These are phyloP conservation scores for Zancudomyces culisetae DNA, from an alignment of 371 early-diverging fungal species.

Conservation along the genomic window DNA sequence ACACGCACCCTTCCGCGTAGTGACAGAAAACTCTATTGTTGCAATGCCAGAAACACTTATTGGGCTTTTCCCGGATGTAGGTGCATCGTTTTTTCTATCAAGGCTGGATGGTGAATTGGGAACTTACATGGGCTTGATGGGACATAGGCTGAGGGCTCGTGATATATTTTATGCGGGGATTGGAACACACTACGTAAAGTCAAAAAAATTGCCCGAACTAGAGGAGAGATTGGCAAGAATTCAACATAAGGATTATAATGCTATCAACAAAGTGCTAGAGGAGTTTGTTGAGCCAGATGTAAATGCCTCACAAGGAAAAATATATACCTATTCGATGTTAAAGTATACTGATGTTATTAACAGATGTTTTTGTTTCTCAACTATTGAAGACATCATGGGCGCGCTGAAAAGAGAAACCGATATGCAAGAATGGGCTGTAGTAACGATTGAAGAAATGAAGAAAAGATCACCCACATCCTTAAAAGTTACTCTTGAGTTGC, in stretches of 20 bases:
- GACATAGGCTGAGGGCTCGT: constrained; percentile 50
- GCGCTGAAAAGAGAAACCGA: constrained; percentile 48
- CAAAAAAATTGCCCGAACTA: constrained; percentile 54
- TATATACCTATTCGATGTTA: constrained; percentile 29
- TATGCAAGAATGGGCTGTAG: constrained; percentile 38
- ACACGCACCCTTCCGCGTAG: constrained; percentile 88
- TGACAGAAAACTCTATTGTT: constrained; percentile 77
- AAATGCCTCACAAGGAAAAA: background rate
- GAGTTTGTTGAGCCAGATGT: constrained; percentile 51
- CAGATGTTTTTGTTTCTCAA: constrained; percentile 61
- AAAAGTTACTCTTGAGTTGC: constrained; percentile 67
- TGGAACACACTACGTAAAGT: constrained; percentile 88
- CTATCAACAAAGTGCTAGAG: constrained; percentile 71
- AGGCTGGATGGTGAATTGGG: constrained; percentile 85
- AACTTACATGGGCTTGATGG: constrained; percentile 72
- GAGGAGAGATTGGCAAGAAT: constrained; percentile 64
- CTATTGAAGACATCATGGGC: constrained; percentile 55
- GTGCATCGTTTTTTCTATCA: constrained; percentile 82
- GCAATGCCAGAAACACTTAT: constrained; percentile 86
- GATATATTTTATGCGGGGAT: constrained; percentile 89
- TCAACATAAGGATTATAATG: constrained; percentile 58
- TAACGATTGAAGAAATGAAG: constrained; percentile 43
- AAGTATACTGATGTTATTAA: constrained; percentile 53
- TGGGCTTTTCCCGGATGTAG: constrained; percentile 89
- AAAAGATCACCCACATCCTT: constrained; percentile 70